Base-by-base conservation (phyloP, 2,329 filamentous ascomycete species). In the Calonectria leucothoes region DNA sequence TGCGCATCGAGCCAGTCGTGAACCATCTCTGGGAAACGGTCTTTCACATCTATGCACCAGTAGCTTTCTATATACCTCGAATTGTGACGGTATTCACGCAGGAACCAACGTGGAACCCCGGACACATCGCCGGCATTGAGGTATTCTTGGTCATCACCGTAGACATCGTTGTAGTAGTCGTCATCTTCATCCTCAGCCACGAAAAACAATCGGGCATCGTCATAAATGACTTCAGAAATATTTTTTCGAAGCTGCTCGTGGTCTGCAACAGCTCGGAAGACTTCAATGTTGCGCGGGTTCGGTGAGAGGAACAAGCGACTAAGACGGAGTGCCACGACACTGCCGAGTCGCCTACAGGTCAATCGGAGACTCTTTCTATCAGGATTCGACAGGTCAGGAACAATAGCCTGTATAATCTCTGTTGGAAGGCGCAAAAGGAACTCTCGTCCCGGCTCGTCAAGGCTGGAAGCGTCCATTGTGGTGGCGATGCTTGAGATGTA, bases 231-330 rank as follows among this genome's bases (percentile, higher is more conserved):
- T 55, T 77, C 73, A 3, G 45, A 31, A 6, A 81, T 45, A 0
- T 65, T 12, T 1, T 70, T 14, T 7, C 75, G 57, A n/a, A 72
- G 76, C 6, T 20, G 0, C 1, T 77, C 68, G n/a, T 79, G 71
- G 5, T 71, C 52, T 1, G 74, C 75, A 15, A 81, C 63, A 4
- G 69, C 61, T 6, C 33, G 57, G 5, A 81, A 77, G 6, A 79
- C 74, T 5, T 74, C 42, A 1, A 79, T 72, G 27, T 80, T 67
- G 17, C n/a, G 68, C 3, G 42, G 69, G 27, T 78, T 73, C 2
- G 77, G 15, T 0, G 77, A 81, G 17, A 80, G 42, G 10, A 81
- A 81, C 0, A 75, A 31, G 0, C 78, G 75, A 2, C 8, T n/a
- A 0, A 75, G 11, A 2, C 37, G 68, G 10, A 66, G 0, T 12